Conservation (phyloP, 2,329 filamentous ascomycete species). For the Amylocarpus encephaloides region DNA sequence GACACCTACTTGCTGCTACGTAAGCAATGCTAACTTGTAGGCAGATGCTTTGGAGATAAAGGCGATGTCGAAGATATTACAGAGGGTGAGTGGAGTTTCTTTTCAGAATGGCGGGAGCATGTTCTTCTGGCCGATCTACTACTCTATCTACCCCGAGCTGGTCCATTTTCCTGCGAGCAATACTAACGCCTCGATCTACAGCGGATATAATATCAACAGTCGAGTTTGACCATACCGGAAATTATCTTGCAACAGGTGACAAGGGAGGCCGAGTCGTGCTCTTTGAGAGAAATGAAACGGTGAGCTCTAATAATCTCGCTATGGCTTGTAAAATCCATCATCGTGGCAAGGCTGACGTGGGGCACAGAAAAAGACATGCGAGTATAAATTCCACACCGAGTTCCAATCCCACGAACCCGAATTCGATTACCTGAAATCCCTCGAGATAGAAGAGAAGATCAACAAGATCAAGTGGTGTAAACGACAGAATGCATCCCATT, state of each 20-base stretch:
- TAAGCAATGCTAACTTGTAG: slow-evolving; percentile 22
- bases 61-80: slow-evolving; percentile 75
- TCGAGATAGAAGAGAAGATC: slow-evolving; percentile 99
- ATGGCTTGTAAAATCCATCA: background rate
- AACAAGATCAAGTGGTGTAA: slow-evolving; percentile 99
- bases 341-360: slow-evolving; percentile 30
- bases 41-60: slow-evolving; percentile 98
- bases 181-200: slow-evolving; percentile 31
- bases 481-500: slow-evolving; percentile 96
- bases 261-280: slow-evolving; percentile 81
- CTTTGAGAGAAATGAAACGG: slow-evolving; percentile 93
- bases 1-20: background rate
- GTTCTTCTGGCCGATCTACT: background rate
- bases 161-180: background rate
- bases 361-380: slow-evolving; percentile 94
- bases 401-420: slow-evolving; percentile 99
- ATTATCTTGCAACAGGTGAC: slow-evolving; percentile 85
- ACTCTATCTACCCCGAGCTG: background rate
- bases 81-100: slow-evolving; percentile 27
- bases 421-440: slow-evolving; percentile 97
- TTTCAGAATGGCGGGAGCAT: background rate
- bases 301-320: slow-evolving; percentile 36
- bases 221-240: slow-evolving; percentile 84
- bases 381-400: slow-evolving; percentile 99
- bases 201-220: slow-evolving; percentile 90